Percentiles rank a stretch among this genome's conserved stretches.
These are phyloP conservation scores for Phytophthora tubulina DNA, from an alignment of 352 stramenopile species.

Conservation along the genomic window DNA sequence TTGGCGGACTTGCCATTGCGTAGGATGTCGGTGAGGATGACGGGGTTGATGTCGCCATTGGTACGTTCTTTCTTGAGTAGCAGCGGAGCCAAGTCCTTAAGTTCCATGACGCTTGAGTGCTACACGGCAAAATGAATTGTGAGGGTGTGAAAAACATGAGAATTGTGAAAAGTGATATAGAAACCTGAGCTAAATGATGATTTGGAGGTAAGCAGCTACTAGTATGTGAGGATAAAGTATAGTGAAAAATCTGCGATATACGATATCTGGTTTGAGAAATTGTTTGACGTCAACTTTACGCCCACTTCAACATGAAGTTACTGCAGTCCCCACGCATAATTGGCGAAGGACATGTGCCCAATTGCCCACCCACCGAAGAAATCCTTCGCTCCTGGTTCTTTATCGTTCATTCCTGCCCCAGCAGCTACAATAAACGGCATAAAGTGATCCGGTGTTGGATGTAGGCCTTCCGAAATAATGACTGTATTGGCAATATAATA, in stretches of 20 bases:
- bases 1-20: conserved; percentile 21
- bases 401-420: conserved; percentile 1
- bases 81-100: conserved; percentile 36
- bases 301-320: no score
- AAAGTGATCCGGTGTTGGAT: background rate
- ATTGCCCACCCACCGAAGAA: conserved; percentile 8
- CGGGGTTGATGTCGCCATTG: conserved; percentile 26
- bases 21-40: conserved; percentile 19
- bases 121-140: background rate
- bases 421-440: conserved; percentile 5
- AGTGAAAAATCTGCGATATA: no score
- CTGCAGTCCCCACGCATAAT: conserved; percentile 1
- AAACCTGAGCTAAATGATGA: no score
- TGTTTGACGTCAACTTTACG: no score
- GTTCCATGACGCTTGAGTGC: conserved; percentile 12
- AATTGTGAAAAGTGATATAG: no score
- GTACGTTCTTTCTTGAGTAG: conserved; percentile 31
- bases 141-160: background rate
- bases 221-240: no score
- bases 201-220: no score
- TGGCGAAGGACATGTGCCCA: conserved; percentile 4
- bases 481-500: no score
- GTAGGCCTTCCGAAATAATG: background rate
- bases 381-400: background rate
- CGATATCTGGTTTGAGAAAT: no score